Evolutionary conservation across 2,329 filamentous ascomycete genomes (phyloP), one percentile per base, ranked within the genome.

Genomic region (Ascochyta viciae-villosae): DNA sequence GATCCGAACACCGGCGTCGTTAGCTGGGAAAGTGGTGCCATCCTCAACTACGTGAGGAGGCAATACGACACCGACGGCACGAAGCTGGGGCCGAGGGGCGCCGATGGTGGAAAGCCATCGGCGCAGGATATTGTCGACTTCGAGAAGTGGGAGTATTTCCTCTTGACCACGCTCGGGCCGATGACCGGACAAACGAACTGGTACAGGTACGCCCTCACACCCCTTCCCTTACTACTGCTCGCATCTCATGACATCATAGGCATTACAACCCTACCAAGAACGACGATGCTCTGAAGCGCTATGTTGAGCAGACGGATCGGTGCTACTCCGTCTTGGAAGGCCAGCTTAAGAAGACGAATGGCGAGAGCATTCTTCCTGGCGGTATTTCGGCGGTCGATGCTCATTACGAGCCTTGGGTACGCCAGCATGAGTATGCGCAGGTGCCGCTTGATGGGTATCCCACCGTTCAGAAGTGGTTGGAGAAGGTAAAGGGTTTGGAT

Each of bases 401-500:
- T 19, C 53, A 56, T 22, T 56, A 43, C 22, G 53, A 56, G 43
- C 53, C 53, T 19, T 56, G 53, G 53, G 38, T 51, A 4, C 37
- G 53, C 15, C 53, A 56, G 43, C 53, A 56, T 47, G 47, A 47
- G 22, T 48, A 31, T n/a, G 53, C 53, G 3, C 53, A 56, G n/a
- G 47, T 56, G 19, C 26, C 53, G 15, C 39, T 56, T n/a, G 47
- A 56, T 33, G 31, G 26, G 67, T 97, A 96, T 74, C 66, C 92
- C 54, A 80, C 89, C 26, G 89, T 91, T 76, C 81, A 87, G 35
- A 86, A 89, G 64, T 80, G 82, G 48, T 60, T 81, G 56, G 68
- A 81, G 48, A 57, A 48, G 50, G 42, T 57, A 47, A 43, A 52
- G 12, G 79, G 12, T 64, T 23, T 22, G 38, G 37, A 40, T 46